Evolutionary conservation across 768 basidiomycete species (phyloP).

Genomic region (Panellus pusillus): DNA sequence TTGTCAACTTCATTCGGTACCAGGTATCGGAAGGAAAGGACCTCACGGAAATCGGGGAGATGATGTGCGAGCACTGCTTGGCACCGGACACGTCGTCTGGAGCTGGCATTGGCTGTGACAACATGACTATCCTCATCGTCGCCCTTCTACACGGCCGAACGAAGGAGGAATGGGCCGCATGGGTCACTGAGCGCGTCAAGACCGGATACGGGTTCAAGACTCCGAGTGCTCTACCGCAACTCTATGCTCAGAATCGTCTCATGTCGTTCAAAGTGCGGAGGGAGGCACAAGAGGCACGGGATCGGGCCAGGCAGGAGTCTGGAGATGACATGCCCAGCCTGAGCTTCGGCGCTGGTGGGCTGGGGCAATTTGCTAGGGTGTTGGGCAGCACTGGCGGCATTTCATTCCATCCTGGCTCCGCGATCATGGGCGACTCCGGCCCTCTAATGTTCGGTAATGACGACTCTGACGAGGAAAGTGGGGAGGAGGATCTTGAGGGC

Average conservation of each 20-base stretch:
- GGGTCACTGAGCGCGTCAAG: slow-evolving; percentile 84
- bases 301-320: slow-evolving; percentile 33
- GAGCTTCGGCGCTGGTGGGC: slow-evolving; percentile 36
- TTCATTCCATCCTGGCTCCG: slow-evolving; percentile 57
- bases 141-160: slow-evolving; percentile 85
- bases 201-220: slow-evolving; percentile 75
- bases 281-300: slow-evolving; percentile 55
- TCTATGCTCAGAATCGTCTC: slow-evolving; percentile 68
- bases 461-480: slow-evolving; percentile 59
- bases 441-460: slow-evolving; percentile 66
- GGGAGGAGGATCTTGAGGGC: slow-evolving; percentile 44
- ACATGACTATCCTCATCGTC: slow-evolving; percentile 95
- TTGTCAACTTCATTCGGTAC: slow-evolving; percentile 83
- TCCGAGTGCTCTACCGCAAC: slow-evolving; percentile 70
- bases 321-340: slow-evolving; percentile 33
- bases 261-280: slow-evolving; percentile 61
- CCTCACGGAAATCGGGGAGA: slow-evolving; percentile 82
- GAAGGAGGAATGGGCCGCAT: slow-evolving; percentile 89
- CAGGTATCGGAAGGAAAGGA: slow-evolving; percentile 77
- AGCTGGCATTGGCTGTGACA: slow-evolving; percentile 95
- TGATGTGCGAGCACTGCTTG: slow-evolving; percentile 89
- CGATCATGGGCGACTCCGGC: slow-evolving; percentile 49
- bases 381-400: slow-evolving; percentile 62
- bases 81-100: slow-evolving; percentile 92
- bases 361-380: slow-evolving; percentile 54